A percentile compares a stretch with the other conserved stretches of the same genome.
Evolutionary conservation across 2,329 filamentous ascomycete genomes (phyloP).

Genomic region (Sporothrix pseudoabietina): DNA sequence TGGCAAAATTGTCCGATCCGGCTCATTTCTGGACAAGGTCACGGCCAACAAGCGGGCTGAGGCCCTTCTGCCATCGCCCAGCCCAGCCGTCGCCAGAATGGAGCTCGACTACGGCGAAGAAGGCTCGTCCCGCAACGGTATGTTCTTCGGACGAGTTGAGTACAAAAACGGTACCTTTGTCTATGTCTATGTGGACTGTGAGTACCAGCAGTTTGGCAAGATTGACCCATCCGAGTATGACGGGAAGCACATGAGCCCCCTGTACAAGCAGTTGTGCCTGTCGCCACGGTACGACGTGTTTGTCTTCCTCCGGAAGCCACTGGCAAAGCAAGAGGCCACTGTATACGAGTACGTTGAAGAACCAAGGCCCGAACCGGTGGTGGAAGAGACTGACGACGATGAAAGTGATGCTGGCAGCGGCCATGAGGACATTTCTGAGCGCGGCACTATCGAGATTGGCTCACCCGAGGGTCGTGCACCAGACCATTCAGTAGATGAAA

Average conservation of each 20-base stretch:
- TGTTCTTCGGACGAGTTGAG: slow-evolving; percentile 31
- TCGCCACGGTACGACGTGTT: slow-evolving; percentile 32
- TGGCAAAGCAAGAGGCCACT: background rate
- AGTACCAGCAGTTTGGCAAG: slow-evolving; percentile 30
- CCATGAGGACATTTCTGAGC: background rate
- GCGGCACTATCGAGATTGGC: background rate
- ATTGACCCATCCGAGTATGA: slow-evolving; percentile 25
- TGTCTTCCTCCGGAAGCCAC: slow-evolving; percentile 23
- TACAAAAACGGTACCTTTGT: slow-evolving; percentile 20
- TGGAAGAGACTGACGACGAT: background rate
- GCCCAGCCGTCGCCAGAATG: slow-evolving; percentile 10
- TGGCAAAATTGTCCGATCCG: slow-evolving; percentile 26
- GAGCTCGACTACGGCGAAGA: slow-evolving; percentile 28
- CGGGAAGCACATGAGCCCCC: slow-evolving; percentile 18
- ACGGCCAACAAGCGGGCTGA: slow-evolving; percentile 32
- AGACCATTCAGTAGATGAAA: background rate
- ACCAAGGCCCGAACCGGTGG: background rate
- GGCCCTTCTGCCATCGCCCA: background rate
- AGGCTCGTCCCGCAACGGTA: slow-evolving; percentile 27
- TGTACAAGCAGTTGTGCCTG: slow-evolving; percentile 22
- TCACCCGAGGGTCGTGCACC: too few relatives aligned
- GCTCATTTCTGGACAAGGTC: slow-evolving; percentile 31
- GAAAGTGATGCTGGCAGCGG: background rate
- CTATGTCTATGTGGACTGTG: slow-evolving; percentile 32
- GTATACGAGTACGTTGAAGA: slow-evolving; percentile 28